Base-by-base conservation (phyloP, 2,329 filamentous ascomycete genomes). In the Talaromyces islandicus region DNA sequence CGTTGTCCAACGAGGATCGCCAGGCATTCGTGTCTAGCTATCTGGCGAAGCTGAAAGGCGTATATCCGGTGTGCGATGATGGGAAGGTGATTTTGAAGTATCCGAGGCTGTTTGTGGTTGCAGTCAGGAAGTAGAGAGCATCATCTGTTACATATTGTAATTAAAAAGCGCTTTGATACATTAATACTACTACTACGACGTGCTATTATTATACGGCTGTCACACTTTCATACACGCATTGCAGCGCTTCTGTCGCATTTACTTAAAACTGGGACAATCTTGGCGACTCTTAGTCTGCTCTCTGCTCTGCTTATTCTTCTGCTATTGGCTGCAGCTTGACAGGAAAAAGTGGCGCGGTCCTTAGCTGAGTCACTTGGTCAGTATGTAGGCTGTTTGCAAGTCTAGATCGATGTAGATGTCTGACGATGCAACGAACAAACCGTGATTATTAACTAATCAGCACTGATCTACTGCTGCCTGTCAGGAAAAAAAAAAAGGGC, bases 11-110 rank as follows among this genome's bases (percentile, higher is more conserved):
- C 4, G 69, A 72, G 2, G 75, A 80, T 32, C 77, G 71, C 61
- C 68, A 74, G 10, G 75, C 54, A 1, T 86, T 80, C 64, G 61
- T 85, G 57, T 58, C 67, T 0, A 74, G 73, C 46, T 87, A 86
- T 68, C 62, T 81, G 66, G 67, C 62, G 29, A 69, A 71, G 4
- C 53, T 86, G n/a, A 70, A 70, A 61, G 64, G 71, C 60, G 69
- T 65, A 6, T 86, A 86, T 71, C 72, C 72, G 0, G 55, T 57
- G n/a, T 69, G 77, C 54, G 65, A 53, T 2, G 83, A 86, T 69
- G 83, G 83, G 1, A 80, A 74, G 60, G 82, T 86, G 1, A 64
- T 86, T 60, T 67, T 86, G 62, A 73, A 64, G n/a, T 72, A 65
- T 65, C 67, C 69, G 24, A 60, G 67, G 50, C 54, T 66, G 10